Evolutionary conservation across 179 eudicot species (phyloP).

Genomic region (Beta macrorhiza): DNA sequence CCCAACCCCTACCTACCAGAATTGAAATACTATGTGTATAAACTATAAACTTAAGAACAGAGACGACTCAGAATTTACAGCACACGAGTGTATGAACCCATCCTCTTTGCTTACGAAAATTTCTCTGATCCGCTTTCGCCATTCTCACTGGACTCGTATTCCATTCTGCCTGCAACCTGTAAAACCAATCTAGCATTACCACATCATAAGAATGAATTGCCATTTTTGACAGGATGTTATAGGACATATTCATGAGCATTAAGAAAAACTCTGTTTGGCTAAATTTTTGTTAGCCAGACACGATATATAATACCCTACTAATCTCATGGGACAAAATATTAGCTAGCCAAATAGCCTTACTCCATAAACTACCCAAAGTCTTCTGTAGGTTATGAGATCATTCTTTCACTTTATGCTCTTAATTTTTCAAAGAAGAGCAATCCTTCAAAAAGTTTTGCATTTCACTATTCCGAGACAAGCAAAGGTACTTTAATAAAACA

Average conservation of each 20-base stretch:
- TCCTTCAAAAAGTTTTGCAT: too few species aligned
- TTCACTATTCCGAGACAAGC: too few species aligned
- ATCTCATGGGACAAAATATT: too few species aligned
- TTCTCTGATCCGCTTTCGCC: constrained; percentile 75
- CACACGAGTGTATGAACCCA: constrained; percentile 71
- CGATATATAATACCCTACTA: too few species aligned
- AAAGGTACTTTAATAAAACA: too few species aligned
- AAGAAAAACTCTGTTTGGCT: too few species aligned
- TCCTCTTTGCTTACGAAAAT: constrained; percentile 49
- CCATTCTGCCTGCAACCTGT: constrained; percentile 82
- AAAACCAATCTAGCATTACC: background rate
- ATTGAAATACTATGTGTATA: constrained; percentile 19
- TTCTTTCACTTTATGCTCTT: too few species aligned
- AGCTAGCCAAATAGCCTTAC: too few species aligned
- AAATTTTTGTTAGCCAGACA: too few species aligned
- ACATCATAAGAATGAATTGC: background rate
- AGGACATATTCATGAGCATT: background rate
- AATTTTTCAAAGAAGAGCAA: too few species aligned
- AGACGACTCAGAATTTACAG: constrained; percentile 69
- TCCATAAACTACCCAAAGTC: too few species aligned
- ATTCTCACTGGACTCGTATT: constrained; percentile 87
- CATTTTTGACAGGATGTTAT: background rate
- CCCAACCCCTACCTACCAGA: background rate
- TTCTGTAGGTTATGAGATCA: too few species aligned
- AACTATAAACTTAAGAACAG: constrained; percentile 7